phyloP scores from a whole-genome alignment of 352 stramenopile species.

The Phytophthora brassicae region DNA sequence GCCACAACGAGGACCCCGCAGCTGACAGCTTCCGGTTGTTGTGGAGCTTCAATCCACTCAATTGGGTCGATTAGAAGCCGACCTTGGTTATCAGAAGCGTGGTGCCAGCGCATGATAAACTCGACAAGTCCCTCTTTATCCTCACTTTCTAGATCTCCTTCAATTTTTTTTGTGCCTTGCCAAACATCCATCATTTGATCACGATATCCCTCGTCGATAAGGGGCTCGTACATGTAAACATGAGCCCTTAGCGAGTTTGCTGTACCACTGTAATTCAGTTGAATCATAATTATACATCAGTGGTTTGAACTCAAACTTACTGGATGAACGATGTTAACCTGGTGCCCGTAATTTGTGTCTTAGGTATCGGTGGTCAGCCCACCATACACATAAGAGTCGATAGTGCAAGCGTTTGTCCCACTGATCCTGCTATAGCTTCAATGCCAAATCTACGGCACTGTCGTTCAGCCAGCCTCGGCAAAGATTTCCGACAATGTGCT shows the following conservation, averaged over 20 bases:
- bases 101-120: too few relatives aligned
- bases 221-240: constrained; percentile 4
- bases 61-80: too few relatives aligned
- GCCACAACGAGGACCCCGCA: too few relatives aligned
- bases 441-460: neutral
- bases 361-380: neutral
- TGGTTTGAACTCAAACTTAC: neutral
- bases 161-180: neutral
- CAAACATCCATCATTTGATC: neutral
- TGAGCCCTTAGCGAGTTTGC: neutral
- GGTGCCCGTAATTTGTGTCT: neutral
- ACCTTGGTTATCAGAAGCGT: too few relatives aligned
- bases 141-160: too few relatives aligned
- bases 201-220: constrained; percentile 3
- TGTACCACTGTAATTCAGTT: neutral
- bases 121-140: too few relatives aligned
- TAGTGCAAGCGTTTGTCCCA: neutral
- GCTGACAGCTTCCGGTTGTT: too few relatives aligned
- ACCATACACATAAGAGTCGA: neutral
- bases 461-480: constrained; percentile 4
- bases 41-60: too few relatives aligned
- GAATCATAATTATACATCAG: constrained; percentile 4
- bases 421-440: neutral
- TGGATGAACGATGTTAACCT: neutral
- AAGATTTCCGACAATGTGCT: constrained; percentile 1